Evolutionary conservation across 2,329 filamentous ascomycete species (phyloP).

Genomic region (Sporothrix luriei): DNA sequence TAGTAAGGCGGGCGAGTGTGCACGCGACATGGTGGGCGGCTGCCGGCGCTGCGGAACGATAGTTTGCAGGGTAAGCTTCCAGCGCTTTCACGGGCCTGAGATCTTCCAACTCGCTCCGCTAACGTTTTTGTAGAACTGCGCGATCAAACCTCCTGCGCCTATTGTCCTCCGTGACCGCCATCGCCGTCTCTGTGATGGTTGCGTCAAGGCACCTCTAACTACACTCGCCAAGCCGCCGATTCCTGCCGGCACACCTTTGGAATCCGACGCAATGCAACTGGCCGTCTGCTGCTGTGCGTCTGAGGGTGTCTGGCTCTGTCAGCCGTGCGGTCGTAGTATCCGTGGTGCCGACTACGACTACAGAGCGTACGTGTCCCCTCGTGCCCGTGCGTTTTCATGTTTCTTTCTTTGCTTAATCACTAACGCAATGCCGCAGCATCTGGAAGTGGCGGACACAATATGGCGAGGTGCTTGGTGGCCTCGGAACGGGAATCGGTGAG

Average conservation of each 20-base stretch:
- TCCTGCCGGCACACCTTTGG: constrained; percentile 51
- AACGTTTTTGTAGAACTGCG: constrained; percentile 71
- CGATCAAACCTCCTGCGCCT: constrained; percentile 75
- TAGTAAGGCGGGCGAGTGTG: constrained; percentile 76
- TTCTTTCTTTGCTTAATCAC: background rate
- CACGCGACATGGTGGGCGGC: constrained; percentile 81
- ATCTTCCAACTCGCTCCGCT: background rate
- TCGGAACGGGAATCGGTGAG: constrained; percentile 85
- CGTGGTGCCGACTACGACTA: constrained; percentile 62
- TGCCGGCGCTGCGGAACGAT: constrained; percentile 76
- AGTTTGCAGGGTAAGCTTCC: constrained; percentile 71
- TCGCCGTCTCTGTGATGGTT: constrained; percentile 77
- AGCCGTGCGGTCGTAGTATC: constrained; percentile 76
- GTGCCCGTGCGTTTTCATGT: constrained; percentile 14
- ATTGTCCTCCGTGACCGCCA: constrained; percentile 71
- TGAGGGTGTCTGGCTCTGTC: constrained; percentile 78
- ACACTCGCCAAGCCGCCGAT: constrained; percentile 53
- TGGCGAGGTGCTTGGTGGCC: constrained; percentile 73
- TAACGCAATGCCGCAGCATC: constrained; percentile 52
- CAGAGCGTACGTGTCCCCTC: constrained; percentile 50
- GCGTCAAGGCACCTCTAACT: constrained; percentile 70
- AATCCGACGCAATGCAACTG: constrained; percentile 59
- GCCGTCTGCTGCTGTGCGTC: constrained; percentile 57
- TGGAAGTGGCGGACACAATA: constrained; percentile 92
- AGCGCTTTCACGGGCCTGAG: background rate